Conservation (phyloP, 2,329 filamentous ascomycete genomes). For the Lanzia echinophila region DNA sequence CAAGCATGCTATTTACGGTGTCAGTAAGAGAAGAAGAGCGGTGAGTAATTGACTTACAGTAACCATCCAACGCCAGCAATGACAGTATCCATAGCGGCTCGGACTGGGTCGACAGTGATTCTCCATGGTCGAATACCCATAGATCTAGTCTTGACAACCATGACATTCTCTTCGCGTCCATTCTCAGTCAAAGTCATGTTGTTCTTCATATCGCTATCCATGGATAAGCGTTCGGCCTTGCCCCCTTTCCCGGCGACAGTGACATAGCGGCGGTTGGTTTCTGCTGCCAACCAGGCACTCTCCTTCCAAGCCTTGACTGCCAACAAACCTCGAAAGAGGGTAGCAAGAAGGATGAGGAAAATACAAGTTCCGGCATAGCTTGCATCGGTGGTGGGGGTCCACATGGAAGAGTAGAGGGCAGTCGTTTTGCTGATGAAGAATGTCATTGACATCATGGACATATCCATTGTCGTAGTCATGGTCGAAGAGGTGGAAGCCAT, state of each 20-base stretch:
- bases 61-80: constrained; percentile 76
- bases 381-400: constrained; percentile 65
- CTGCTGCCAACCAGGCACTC: constrained; percentile 60
- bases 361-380: constrained; percentile 86
- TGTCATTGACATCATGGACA: constrained; percentile 43
- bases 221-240: constrained; percentile 26
- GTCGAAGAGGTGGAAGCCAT: too few species aligned
- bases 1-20: constrained; percentile 64
- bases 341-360: constrained; percentile 74
- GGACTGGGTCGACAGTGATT: constrained; percentile 69
- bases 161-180: constrained; percentile 73
- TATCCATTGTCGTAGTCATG: constrained; percentile 24
- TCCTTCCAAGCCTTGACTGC: constrained; percentile 62
- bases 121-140: constrained; percentile 63
- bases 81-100: constrained; percentile 63
- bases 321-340: constrained; percentile 62
- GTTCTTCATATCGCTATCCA: constrained; percentile 50
- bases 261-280: constrained; percentile 70
- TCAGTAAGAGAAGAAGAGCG: constrained; percentile 12
- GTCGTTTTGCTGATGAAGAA: constrained; percentile 61
- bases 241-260: constrained; percentile 56
- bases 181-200: constrained; percentile 63
- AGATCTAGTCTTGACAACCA: constrained; percentile 57
- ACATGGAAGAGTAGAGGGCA: constrained; percentile 59
- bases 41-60: constrained; percentile 56